Evolutionary conservation across 2,329 filamentous ascomycete genomes (phyloP).

Genomic region (Dissoconium aciculare): DNA sequence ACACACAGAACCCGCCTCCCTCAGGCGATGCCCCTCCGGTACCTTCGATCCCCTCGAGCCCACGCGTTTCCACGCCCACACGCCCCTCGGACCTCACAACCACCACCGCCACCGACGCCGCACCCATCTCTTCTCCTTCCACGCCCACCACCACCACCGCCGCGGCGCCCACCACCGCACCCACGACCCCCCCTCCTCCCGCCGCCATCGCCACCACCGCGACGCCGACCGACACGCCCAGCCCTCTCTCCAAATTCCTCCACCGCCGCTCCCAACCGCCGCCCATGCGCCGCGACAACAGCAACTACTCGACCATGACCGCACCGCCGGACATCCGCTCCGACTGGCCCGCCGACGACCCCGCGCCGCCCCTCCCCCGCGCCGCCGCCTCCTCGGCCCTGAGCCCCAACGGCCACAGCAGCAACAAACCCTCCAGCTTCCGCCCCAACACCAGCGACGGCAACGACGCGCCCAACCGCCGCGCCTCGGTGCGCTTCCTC

Average conservation of each 20-base stretch:
- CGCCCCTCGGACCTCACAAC: no score
- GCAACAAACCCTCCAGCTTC: conserved; percentile 8
- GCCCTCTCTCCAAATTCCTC: conserved; percentile 15
- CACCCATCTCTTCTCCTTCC: conserved; percentile 2
- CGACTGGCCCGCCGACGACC: no score
- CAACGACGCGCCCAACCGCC: conserved; percentile 12
- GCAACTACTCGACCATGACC: conserved; percentile 14
- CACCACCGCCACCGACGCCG: conserved; percentile 2
- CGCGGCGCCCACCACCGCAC: conserved; percentile 1
- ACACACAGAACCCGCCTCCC: conserved; percentile 1
- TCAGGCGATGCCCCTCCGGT: conserved; percentile 2
- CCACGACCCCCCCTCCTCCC: conserved; percentile 6
- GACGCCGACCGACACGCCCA: conserved; percentile 24
- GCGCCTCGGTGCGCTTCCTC: conserved; percentile 6
- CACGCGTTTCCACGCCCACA: no score
- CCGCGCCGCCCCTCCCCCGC: conserved; percentile 28
- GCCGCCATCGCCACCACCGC: conserved; percentile 25
- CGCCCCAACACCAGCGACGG: conserved; percentile 24
- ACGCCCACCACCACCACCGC: conserved; percentile 1
- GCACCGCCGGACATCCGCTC: conserved; percentile 18
- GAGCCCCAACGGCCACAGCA: no score
- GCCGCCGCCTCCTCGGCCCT: no score
- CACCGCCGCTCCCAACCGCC: conserved; percentile 6
- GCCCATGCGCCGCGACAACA: conserved; percentile 14
- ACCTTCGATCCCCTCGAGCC: conserved; percentile 4